These are phyloP conservation scores for Termitomyces heimii DNA, from an alignment of 768 basidiomycete species.

Conservation along the genomic window DNA sequence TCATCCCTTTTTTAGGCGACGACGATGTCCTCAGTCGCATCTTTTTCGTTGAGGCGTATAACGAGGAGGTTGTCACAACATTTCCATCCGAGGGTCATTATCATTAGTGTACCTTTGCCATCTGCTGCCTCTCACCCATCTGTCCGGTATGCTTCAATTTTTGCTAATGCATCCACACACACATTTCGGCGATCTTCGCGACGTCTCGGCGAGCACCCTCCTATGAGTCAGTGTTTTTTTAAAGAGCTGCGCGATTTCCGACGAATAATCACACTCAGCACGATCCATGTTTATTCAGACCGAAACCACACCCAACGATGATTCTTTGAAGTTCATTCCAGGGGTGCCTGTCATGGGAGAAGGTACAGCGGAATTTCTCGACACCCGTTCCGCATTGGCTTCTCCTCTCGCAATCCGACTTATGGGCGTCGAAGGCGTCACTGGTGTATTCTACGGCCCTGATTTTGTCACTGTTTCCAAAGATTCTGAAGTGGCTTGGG, in stretches of 20 bases:
- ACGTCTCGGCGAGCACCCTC: slow-evolving; percentile 15
- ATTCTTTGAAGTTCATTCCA: slow-evolving; percentile 97
- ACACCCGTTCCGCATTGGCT: slow-evolving; percentile 76
- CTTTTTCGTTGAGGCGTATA: slow-evolving; percentile 11
- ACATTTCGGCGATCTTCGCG: slow-evolving; percentile 13
- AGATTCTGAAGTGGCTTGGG: slow-evolving; percentile 79
- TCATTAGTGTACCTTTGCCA: not conserved
- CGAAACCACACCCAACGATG: slow-evolving; percentile 94
- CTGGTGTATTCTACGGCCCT: slow-evolving; percentile 88
- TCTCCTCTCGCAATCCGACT: slow-evolving; percentile 94
- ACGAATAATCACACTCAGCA: slow-evolving; percentile 28
- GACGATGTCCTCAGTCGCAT: slow-evolving; percentile 10
- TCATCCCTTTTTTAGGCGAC: slow-evolving; percentile 3
- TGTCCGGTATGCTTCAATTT: slow-evolving; percentile 18
- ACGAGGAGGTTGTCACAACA: slow-evolving; percentile 8
- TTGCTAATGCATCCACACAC: slow-evolving; percentile 17
- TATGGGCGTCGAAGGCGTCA: slow-evolving; percentile 92
- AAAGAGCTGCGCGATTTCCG: not conserved
- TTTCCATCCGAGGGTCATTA: not conserved
- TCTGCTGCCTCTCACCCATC: slow-evolving; percentile 3
- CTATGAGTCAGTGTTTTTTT: slow-evolving; percentile 23
- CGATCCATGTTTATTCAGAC: slow-evolving; percentile 99
- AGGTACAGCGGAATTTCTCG: slow-evolving; percentile 92
- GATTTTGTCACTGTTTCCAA: slow-evolving; percentile 98
- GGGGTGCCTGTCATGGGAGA: slow-evolving; percentile 83